These are phyloP conservation scores for Solanum medicagineum DNA, from an alignment of 257 asterid species.

Conservation along the genomic window DNA sequence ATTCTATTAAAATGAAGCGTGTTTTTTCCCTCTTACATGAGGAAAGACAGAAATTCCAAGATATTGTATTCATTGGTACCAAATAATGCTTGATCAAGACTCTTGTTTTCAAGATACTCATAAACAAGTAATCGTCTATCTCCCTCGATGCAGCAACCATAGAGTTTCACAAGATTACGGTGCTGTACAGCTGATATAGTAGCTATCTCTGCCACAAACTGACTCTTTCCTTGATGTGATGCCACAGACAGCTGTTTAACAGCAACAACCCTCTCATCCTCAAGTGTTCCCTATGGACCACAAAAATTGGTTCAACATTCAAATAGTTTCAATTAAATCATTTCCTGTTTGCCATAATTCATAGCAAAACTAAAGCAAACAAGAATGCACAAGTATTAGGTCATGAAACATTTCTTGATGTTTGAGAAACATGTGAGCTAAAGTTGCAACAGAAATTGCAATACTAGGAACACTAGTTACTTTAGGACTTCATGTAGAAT, in stretches of 20 bases:
- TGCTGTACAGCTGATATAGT: slow-evolving; percentile 91
- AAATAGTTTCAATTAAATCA: background rate
- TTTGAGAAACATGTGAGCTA: background rate
- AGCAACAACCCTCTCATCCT: slow-evolving; percentile 62
- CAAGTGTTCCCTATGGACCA: slow-evolving; percentile 52
- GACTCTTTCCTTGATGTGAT: slow-evolving; percentile 81
- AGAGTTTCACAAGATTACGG: slow-evolving; percentile 70
- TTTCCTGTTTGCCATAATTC: background rate
- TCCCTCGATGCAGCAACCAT: slow-evolving; percentile 84
- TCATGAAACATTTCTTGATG: background rate
- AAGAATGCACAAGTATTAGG: background rate
- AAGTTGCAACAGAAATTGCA: background rate
- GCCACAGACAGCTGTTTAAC: slow-evolving; percentile 73
- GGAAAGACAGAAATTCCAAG: background rate
- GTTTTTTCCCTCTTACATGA: background rate
- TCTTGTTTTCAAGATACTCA: slow-evolving; percentile 69
- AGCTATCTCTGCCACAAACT: slow-evolving; percentile 84
- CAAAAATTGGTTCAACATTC: background rate
- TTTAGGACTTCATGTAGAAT: background rate
- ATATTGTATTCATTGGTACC: slow-evolving; percentile 15
- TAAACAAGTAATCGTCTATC: slow-evolving; percentile 61
- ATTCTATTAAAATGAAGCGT: background rate
- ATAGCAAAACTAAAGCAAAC: background rate
- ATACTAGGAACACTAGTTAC: background rate
- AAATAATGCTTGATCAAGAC: slow-evolving; percentile 64